Evolutionary conservation across 2,329 filamentous ascomycete species (phyloP).

Genomic region (Fusarium stilboides): DNA sequence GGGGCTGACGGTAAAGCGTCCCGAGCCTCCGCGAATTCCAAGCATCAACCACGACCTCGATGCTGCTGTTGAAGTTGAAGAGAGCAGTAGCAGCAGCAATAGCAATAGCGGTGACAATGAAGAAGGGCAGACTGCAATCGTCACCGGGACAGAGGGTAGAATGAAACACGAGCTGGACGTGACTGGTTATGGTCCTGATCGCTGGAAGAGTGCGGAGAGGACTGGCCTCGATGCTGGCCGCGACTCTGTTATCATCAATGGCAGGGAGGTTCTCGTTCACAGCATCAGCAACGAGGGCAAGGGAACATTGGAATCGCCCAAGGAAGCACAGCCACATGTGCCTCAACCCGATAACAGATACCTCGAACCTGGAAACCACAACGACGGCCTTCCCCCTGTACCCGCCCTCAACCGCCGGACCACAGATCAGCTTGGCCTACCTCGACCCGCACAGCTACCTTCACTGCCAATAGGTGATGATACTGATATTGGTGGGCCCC

Average conservation of each 20-base stretch:
- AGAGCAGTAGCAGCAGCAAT: constrained; percentile 30
- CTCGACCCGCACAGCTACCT: constrained; percentile 78
- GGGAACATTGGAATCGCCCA: constrained; percentile 66
- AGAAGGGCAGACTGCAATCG: constrained; percentile 29
- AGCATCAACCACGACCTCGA: constrained; percentile 81
- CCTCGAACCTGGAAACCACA: constrained; percentile 55
- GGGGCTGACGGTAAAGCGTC: constrained; percentile 55
- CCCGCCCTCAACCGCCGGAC: constrained; percentile 71
- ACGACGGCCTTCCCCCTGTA: constrained; percentile 71
- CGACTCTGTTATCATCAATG: constrained; percentile 78
- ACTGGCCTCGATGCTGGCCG: constrained; percentile 74
- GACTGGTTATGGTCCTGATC: constrained; percentile 82
- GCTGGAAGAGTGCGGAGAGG: constrained; percentile 77
- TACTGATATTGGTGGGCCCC: constrained; percentile 84
- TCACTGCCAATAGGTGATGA: constrained; percentile 80
- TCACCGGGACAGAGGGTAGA: constrained; percentile 68
- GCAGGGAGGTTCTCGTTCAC: constrained; percentile 80
- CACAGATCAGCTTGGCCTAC: constrained; percentile 77
- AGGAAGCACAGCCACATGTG: constrained; percentile 52
- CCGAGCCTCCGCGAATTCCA: constrained; percentile 46
- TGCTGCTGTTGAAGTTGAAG: constrained; percentile 56
- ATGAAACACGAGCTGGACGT: constrained; percentile 80
- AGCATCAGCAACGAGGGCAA: constrained; percentile 75
- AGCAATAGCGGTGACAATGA: constrained; percentile 8
- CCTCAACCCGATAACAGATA: constrained; percentile 52